Conservation (phyloP, 1,139 yeast genomes). For the Saccharomycopsis hybrid region DNA sequence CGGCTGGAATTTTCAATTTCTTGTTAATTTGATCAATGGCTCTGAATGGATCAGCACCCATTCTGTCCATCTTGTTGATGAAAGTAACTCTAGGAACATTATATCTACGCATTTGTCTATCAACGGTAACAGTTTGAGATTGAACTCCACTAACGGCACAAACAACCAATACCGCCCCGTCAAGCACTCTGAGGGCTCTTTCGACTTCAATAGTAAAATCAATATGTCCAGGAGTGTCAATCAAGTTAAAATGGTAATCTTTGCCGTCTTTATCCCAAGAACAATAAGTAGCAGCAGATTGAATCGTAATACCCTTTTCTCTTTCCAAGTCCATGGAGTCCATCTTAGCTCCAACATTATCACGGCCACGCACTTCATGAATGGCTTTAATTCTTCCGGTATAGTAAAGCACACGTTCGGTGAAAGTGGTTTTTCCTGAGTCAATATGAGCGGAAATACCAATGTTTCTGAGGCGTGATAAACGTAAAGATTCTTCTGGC, state of each 20-base stretch:
- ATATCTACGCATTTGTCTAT: constrained; percentile 97
- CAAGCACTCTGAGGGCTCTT: constrained; percentile 91
- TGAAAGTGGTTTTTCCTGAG: constrained; percentile 94
- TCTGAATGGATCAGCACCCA: constrained; percentile 97
- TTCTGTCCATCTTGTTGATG: constrained; percentile 96
- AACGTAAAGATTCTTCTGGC: constrained; percentile 49
- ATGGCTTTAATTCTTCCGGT: constrained; percentile 97
- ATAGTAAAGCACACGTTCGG: constrained; percentile 92
- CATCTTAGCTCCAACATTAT: constrained; percentile 98
- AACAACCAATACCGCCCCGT: constrained; percentile 96
- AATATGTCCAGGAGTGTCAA: constrained; percentile 98
- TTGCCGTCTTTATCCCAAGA: constrained; percentile 77
- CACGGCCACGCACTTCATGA: constrained; percentile 97
- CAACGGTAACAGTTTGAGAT: constrained; percentile 97
- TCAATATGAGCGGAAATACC: constrained; percentile 98
- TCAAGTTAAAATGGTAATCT: constrained; percentile 82
- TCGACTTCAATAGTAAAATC: constrained; percentile 98
- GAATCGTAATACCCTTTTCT: constrained; percentile 96
- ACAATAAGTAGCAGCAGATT: constrained; percentile 97
- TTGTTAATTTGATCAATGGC: constrained; percentile 87
- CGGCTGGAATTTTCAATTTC: constrained; percentile 90
- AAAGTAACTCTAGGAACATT: constrained; percentile 95
- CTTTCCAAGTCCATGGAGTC: constrained; percentile 97
- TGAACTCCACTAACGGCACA: constrained; percentile 99
- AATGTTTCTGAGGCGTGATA: constrained; percentile 72